A percentile compares a stretch with the other conserved stretches of the same genome.
Conservation (phyloP, 805 yeast genomes). For the Zygotorulaspora florentina region DNA sequence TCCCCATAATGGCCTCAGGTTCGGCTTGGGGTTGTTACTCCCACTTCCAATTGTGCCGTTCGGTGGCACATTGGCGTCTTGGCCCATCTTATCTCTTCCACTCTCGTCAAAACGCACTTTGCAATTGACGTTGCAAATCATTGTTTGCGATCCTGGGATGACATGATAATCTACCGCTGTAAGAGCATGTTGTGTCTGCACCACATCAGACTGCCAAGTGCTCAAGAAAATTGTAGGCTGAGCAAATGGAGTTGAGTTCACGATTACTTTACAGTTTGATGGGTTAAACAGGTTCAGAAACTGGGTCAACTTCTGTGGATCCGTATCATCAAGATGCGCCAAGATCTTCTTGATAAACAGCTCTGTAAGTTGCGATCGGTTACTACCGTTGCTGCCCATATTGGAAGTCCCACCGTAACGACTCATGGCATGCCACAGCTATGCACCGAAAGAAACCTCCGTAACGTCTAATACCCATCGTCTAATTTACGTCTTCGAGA, state of each 20-base stretch:
- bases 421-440: conserved; percentile 6
- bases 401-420: conserved; percentile 8
- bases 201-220: conserved; percentile 33
- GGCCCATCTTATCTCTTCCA: conserved; percentile 63
- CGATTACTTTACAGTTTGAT: conserved; percentile 26
- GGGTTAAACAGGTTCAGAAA: conserved; percentile 29
- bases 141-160: conserved; percentile 58
- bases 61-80: conserved; percentile 48
- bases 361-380: conserved; percentile 30
- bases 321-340: conserved; percentile 35
- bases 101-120: conserved; percentile 75
- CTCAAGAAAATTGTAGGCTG: conserved; percentile 31
- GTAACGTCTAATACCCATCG: too few species aligned
- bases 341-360: conserved; percentile 33
- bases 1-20: conserved; percentile 57
- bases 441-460: too few species aligned
- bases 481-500: neutral
- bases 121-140: conserved; percentile 47
- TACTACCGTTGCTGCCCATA: conserved; percentile 12
- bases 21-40: conserved; percentile 13
- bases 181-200: conserved; percentile 53
- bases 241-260: conserved; percentile 31
- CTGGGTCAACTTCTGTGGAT: conserved; percentile 28
- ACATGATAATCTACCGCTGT: conserved; percentile 64
- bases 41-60: conserved; percentile 8